Percentiles rank a stretch among this genome's conserved stretches.
phyloP scores from a whole-genome alignment of 306 rosid genomes.

The Dryas alaskensis region DNA sequence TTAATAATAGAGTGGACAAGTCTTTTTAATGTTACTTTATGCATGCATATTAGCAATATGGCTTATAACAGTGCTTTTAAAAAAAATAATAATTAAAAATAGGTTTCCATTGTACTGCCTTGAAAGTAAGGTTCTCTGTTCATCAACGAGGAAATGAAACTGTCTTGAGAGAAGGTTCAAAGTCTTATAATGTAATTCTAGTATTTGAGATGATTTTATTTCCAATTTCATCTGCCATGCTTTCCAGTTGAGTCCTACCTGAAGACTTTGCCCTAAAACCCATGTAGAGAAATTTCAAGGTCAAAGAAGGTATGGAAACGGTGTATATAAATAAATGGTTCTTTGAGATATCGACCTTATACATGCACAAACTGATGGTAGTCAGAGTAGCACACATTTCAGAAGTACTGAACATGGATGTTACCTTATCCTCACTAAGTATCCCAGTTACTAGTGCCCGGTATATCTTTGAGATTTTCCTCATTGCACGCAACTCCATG shows the following conservation, averaged over 20 bases:
- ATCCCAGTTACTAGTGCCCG: slow-evolving; percentile 76
- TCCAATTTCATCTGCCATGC: no score
- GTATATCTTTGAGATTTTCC: slow-evolving; percentile 76
- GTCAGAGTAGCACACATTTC: background rate
- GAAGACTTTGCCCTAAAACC: background rate
- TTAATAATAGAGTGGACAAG: no score
- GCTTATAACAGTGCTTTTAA: no score
- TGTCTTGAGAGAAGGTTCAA: no score
- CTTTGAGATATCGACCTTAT: background rate
- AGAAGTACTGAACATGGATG: background rate
- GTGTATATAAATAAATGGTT: background rate
- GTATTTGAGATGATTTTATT: no score
- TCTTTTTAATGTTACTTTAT: no score
- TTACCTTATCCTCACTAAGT: slow-evolving; percentile 69
- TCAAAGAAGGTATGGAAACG: background rate
- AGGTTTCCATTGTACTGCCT: no score
- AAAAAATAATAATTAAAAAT: no score
- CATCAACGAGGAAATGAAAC: no score
- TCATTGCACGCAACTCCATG: slow-evolving; percentile 35
- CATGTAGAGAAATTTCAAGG: background rate
- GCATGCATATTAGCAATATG: no score
- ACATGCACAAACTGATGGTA: background rate
- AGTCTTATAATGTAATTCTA: no score
- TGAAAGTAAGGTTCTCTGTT: no score
- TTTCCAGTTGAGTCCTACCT: background rate